phyloP scores from a whole-genome alignment of 768 basidiomycete genomes.

The Tephrocybe sp. region DNA sequence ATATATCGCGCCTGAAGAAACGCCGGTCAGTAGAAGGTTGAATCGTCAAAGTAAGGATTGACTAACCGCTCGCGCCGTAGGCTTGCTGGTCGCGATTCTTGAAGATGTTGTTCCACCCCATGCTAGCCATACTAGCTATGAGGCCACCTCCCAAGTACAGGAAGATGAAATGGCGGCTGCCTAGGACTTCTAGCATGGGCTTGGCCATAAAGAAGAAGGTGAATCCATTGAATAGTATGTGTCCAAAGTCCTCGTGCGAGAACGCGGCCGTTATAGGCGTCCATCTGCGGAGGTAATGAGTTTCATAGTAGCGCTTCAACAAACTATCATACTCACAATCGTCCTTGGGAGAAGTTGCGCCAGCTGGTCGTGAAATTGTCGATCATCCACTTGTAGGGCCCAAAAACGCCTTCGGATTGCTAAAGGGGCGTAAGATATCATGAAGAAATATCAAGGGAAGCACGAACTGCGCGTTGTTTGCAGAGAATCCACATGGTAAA shows the following conservation, averaged over 20 bases:
- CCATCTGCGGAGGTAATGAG: slow-evolving; percentile 52
- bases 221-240: slow-evolving; percentile 77
- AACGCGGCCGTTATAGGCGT: slow-evolving; percentile 70
- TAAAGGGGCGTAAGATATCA: slow-evolving; percentile 14
- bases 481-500: slow-evolving; percentile 60
- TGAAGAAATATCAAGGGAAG: not conserved
- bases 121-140: slow-evolving; percentile 47
- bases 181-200: slow-evolving; percentile 60
- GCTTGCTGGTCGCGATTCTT: slow-evolving; percentile 39
- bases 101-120: slow-evolving; percentile 46
- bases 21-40: not conserved
- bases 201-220: slow-evolving; percentile 78
- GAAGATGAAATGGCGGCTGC: slow-evolving; percentile 62
- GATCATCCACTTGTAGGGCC: slow-evolving; percentile 46
- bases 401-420: slow-evolving; percentile 40
- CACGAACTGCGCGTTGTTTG: slow-evolving; percentile 32
- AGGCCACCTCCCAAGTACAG: slow-evolving; percentile 78
- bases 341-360: slow-evolving; percentile 61
- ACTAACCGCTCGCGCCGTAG: slow-evolving; percentile 74
- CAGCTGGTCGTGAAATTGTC: slow-evolving; percentile 65
- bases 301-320: not conserved
- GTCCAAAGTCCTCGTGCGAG: slow-evolving; percentile 60
- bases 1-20: slow-evolving; percentile 63
- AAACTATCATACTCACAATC: slow-evolving; percentile 48
- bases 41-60: not conserved